phyloP scores from a whole-genome alignment of 225 moss, liverwort and hornwort species.

The Physcomitrellopsis africana region DNA sequence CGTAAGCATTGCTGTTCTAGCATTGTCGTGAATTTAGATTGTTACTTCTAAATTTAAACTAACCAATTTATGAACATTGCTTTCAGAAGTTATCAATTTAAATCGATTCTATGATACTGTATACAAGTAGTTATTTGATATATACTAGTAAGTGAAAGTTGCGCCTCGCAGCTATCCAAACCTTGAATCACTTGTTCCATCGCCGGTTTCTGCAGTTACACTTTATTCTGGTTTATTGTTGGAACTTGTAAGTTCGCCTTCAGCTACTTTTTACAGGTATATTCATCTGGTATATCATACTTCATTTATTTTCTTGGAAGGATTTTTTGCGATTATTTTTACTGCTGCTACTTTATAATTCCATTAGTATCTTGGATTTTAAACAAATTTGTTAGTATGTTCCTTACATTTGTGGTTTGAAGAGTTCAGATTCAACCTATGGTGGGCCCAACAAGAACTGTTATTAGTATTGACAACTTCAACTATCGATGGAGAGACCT shows the following conservation, averaged over 20 bases:
- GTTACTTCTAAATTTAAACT: background rate
- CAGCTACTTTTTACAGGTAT: constrained; percentile 93
- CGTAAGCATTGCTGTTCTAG: constrained; percentile 39
- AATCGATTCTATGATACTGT: constrained; percentile 16
- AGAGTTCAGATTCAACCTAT: constrained; percentile 67
- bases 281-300: background rate
- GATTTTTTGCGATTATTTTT: background rate
- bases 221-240: constrained; percentile 78
- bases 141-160: background rate
- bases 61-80: background rate
- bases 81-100: background rate
- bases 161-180: constrained; percentile 11
- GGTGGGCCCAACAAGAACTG: constrained; percentile 73
- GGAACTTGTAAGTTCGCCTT: constrained; percentile 91
- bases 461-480: constrained; percentile 43
- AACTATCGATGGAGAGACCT: constrained; percentile 88
- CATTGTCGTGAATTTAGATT: background rate
- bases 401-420: background rate
- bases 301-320: background rate
- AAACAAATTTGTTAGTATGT: background rate
- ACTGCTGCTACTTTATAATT: background rate
- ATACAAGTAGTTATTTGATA: constrained; percentile 11
- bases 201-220: constrained; percentile 61
- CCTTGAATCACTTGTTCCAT: constrained; percentile 13
- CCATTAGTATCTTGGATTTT: background rate